Evolutionary conservation across 768 basidiomycete genomes (phyloP), one percentile per base, ranked within the genome.

Genomic region (Melanogaster broomeanus): DNA sequence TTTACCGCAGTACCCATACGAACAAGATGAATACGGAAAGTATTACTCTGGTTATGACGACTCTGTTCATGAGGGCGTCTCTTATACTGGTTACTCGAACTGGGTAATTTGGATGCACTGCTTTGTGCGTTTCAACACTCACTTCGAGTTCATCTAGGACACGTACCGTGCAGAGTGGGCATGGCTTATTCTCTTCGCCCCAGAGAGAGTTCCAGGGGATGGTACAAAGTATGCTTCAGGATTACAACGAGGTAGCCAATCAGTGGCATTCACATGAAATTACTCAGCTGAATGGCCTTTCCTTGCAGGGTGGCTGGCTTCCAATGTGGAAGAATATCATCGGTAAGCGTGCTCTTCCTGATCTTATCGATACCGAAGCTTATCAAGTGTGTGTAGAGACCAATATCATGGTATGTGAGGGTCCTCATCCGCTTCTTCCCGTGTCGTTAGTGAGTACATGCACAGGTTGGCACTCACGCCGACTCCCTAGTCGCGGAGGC

Each of bases 311-410:
- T 15, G 90, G 90, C 3, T 90, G 90, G 88, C 70, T 93, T 33
- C 90, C 90, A 0, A 91, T 92, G 89, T 93, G 90, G 90, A 92
- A 91, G 70, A 92, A 92, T 54, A 78, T 92, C 13, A 81, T 87
- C 22, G 83, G 83, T 81, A 42, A 54, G 73, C 56, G 25, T 22
- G 1, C 18, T 39, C 12, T 34, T 19, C 35, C n/a, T 15, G 3
- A n/a, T 48, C 25, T 41, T 34, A 11, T 1, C 33, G 24, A 22
- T 43, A 33, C 30, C 51, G 15, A 55, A 50, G 21, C 38, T 40
- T 16, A 18, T 0, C 9, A 10, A 12, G 12, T 22, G 8, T 22
- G 8, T 22, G 24, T 42, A 73, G 87, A 93, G 62, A 91, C 90
- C 1, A 93, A 90, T 58, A 90, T 91, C 58, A 93, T 93, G 90